phyloP scores from a whole-genome alignment of 129 eudicot species.

The Centrapalus pauciflorus region DNA sequence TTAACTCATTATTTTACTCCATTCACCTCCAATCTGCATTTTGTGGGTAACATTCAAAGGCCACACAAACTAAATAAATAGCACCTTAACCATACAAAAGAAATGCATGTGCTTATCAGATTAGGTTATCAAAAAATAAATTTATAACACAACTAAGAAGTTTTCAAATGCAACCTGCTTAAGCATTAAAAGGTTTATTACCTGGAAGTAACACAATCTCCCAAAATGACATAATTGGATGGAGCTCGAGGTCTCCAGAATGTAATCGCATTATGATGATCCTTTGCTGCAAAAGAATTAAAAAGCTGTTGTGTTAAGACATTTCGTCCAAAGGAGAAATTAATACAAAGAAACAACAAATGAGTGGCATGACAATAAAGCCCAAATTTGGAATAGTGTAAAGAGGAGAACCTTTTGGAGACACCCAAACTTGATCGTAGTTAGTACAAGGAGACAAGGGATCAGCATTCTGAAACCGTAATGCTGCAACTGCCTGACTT shows the following conservation, averaged over 20 bases:
- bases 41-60: too few species aligned
- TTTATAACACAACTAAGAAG: background rate
- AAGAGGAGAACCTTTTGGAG: constrained; percentile 56
- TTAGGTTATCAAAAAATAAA: background rate
- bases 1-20: too few species aligned
- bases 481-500: constrained; percentile 71
- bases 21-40: too few species aligned
- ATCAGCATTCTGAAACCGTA: constrained; percentile 73
- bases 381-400: background rate
- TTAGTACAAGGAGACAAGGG: constrained; percentile 86
- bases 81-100: constrained; percentile 2
- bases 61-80: too few species aligned
- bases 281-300: constrained; percentile 45
- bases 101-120: background rate
- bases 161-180: background rate
- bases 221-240: constrained; percentile 82
- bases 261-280: constrained; percentile 56
- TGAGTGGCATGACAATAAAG: constrained; percentile 1
- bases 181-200: constrained; percentile 13
- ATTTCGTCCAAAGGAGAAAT: background rate
- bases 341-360: constrained; percentile 15
- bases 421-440: constrained; percentile 86
- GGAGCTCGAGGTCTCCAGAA: constrained; percentile 99
- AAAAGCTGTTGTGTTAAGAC: constrained; percentile 1
- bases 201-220: constrained; percentile 99